phyloP scores from a whole-genome alignment of 495 filamentous ascomycete genomes.

The Saxophila tyrrhenica region DNA sequence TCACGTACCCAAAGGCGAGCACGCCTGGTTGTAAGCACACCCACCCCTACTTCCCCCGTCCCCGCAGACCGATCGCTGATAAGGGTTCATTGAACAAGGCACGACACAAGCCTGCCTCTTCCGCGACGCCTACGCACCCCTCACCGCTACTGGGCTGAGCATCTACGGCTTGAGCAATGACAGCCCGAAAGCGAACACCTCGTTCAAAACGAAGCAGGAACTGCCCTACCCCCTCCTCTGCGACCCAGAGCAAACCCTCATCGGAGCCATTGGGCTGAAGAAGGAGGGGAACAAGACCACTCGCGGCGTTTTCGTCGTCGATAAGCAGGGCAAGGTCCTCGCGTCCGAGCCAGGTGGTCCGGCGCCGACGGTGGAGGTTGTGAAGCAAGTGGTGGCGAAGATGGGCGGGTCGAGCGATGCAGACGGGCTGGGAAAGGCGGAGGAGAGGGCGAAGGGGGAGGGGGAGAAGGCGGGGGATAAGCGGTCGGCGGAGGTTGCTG shows the following conservation, averaged over 20 bases:
- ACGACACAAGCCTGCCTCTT: conserved; percentile 90
- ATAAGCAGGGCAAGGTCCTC: conserved; percentile 56
- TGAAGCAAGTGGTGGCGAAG: conserved; percentile 39
- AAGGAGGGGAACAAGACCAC: conserved; percentile 45
- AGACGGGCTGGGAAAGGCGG: conserved; percentile 21
- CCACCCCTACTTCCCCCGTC: conserved; percentile 25
- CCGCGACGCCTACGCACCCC: conserved; percentile 63
- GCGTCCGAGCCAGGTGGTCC: conserved; percentile 50
- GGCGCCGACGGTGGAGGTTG: conserved; percentile 44
- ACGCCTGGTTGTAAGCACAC: conserved; percentile 95
- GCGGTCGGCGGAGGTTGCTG: conserved; percentile 21
- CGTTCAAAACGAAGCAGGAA: conserved; percentile 78
- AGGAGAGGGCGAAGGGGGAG: conserved; percentile 18
- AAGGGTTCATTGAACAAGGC: too few relatives aligned
- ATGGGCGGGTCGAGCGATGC: conserved; percentile 20
- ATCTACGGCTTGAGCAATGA: conserved; percentile 87
- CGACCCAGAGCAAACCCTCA: conserved; percentile 57
- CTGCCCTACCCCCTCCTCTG: conserved; percentile 85
- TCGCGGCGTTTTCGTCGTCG: conserved; percentile 76
- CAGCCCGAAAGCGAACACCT: conserved; percentile 76
- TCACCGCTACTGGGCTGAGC: conserved; percentile 69
- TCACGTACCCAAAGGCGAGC: conserved; percentile 91
- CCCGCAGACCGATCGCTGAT: too few relatives aligned
- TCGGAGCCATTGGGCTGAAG: conserved; percentile 32
- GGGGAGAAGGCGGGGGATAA: conserved; percentile 21